Evolutionary conservation across 768 basidiomycete genomes (phyloP), one percentile per base, ranked within the genome.

Genomic region (Asterophora parasitica): DNA sequence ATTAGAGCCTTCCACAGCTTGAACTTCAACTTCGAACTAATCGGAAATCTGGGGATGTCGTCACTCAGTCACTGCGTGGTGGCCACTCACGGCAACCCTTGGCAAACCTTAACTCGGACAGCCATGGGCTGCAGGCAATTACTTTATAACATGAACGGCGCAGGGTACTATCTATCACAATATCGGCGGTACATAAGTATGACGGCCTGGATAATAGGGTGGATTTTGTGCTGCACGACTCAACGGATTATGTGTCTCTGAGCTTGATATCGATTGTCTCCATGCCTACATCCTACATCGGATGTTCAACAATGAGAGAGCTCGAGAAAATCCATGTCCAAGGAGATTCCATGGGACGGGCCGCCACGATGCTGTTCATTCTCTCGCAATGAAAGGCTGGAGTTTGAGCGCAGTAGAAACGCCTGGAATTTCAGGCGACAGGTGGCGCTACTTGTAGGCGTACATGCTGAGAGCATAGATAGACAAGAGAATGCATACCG

Each of bases 221-320:
- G 16, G 42, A n/a, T n/a, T n/a, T n/a, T n/a, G n/a, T n/a, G n/a
- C n/a, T n/a, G n/a, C 12, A 12, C 11, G 31, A 13, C 13, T 26
- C 27, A 32, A 41, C 30, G 42, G 27, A 41, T 42, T 36, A n/a
- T n/a, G n/a, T n/a, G n/a, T n/a, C n/a, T n/a, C n/a, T n/a, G n/a
- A n/a, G n/a, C 32, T 41, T 31, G 43, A 40, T 20, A 50, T 46
- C 33, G n/a, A 35, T 46, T 50, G 36, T 45, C 37, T 45, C 44
- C 49, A 50, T 45, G 38, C 49, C 49, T 50, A 50, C 44, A 44
- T 44, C 28, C n/a, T n/a, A n/a, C n/a, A n/a, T n/a, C n/a, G n/a
- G n/a, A n/a, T n/a, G n/a, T n/a, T n/a, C n/a, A n/a, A n/a, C n/a
- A n/a, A n/a, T n/a, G n/a, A 36, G 28, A n/a, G 38, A 31, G 17